Conservation (phyloP, 169 alveolate genomes). For the Fabrea salina region DNA sequence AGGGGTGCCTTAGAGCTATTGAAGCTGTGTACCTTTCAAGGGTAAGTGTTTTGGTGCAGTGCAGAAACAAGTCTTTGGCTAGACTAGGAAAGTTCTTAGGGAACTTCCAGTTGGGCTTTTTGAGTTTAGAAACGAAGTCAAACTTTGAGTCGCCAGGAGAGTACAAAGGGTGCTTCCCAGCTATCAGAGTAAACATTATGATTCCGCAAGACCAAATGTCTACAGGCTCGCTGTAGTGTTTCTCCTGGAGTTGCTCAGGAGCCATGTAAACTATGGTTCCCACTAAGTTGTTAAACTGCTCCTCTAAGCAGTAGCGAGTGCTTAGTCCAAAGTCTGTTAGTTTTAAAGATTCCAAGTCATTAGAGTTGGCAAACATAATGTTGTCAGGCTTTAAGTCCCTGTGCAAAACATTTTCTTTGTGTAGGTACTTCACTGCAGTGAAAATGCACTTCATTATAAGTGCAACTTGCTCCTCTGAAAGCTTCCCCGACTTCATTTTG, state of each 20-base stretch:
- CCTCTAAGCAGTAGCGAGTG: conserved; percentile 59
- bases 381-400: conserved; percentile 57
- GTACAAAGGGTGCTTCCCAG: conserved; percentile 52
- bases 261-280: conserved; percentile 85
- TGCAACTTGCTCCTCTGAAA: conserved; percentile 36
- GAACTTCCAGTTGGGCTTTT: conserved; percentile 34
- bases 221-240: conserved; percentile 47
- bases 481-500: conserved; percentile 25
- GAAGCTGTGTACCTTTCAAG: conserved; percentile 22
- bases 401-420: conserved; percentile 37
- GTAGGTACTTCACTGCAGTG: conserved; percentile 39
- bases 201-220: conserved; percentile 54
- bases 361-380: conserved; percentile 24
- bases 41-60: neutral
- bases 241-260: conserved; percentile 72
- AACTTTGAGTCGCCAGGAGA: conserved; percentile 38
- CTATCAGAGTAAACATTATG: conserved; percentile 42
- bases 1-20: conserved; percentile 16
- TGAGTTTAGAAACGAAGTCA: conserved; percentile 35
- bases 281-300: conserved; percentile 57
- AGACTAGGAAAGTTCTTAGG: neutral
- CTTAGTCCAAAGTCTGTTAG: conserved; percentile 52
- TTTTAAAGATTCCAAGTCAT: conserved; percentile 23
- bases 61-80: conserved; percentile 14
- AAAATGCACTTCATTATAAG: conserved; percentile 4